These are phyloP conservation scores for Ceratocystis lukuohia DNA, from an alignment of 2,329 filamentous ascomycete species.

Conservation along the genomic window DNA sequence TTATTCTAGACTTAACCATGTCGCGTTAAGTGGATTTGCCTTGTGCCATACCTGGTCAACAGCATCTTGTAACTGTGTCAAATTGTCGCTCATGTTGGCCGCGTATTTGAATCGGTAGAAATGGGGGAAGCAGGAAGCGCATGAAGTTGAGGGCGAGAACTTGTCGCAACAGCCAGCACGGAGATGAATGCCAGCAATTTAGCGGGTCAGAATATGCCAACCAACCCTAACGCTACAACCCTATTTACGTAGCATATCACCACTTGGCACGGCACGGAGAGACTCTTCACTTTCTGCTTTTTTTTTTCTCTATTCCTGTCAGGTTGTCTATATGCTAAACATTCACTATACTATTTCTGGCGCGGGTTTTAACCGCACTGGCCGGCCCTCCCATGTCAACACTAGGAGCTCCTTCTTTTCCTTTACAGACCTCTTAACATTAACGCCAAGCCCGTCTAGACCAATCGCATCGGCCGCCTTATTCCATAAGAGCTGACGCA, in stretches of 20 bases:
- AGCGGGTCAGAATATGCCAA: too few species aligned
- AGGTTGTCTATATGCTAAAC: too few species aligned
- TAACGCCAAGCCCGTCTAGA: conserved; percentile 45
- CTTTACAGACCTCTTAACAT: conserved; percentile 30
- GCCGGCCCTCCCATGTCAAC: conserved; percentile 37
- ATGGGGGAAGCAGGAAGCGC: neutral
- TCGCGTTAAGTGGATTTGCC: too few species aligned
- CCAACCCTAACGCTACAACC: too few species aligned
- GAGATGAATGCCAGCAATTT: too few species aligned
- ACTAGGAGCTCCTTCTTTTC: conserved; percentile 32
- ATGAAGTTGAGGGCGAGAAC: neutral
- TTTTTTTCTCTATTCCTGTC: too few species aligned
- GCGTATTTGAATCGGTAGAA: neutral
- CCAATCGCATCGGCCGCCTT: conserved; percentile 46
- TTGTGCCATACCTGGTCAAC: conserved; percentile 53
- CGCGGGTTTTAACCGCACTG: neutral
- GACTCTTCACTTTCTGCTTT: too few species aligned
- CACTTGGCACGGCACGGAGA: too few species aligned
- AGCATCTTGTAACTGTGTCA: conserved; percentile 76
- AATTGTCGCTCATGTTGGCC: conserved; percentile 51
- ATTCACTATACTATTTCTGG: neutral
- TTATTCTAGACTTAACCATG: too few species aligned
- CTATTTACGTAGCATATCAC: too few species aligned
- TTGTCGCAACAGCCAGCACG: conserved; percentile 1
- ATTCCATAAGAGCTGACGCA: conserved; percentile 65